Evolutionary conservation across 495 filamentous ascomycete genomes (phyloP), one percentile per base, ranked within the genome.

Genomic region (Aspergillus egyptiacus): DNA sequence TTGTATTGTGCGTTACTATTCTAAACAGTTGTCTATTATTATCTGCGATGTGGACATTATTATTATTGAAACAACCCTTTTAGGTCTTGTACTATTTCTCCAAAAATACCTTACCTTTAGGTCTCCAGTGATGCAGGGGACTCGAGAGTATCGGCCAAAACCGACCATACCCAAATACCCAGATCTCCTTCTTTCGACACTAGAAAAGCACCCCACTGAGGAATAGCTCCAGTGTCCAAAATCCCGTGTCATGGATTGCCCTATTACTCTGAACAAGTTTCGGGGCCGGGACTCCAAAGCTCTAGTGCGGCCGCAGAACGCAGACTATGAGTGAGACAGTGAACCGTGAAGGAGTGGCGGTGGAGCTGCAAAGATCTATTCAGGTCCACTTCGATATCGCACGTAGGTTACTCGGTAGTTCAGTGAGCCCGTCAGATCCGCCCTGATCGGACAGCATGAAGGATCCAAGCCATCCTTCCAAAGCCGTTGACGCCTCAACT

Each of bases 391-490:
- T 18, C 22, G 5, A 46, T 10, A 2, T 5, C 9, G 3, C 28
- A 6, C 28, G 24, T n/a, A n/a, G n/a, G n/a, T n/a, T 42, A 47
- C 33, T 20, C 13, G 20, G 17, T 13, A 30, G 18, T 30, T 33
- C 41, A 49, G 54, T 37, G 34, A 48, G 35, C 47, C 48, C 46
- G 48, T 53, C 33, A 36, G 41, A 34, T 42, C 46, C 40, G 45
- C 49, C 48, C 48, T 47, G 51, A 68, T 67, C 64, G 59, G 56
- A 60, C 58, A 58, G 20, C 11, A 56, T 66, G 65, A 62, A 61
- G 64, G 69, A 72, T 72, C 69, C 65, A 65, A 67, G 48, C 57
- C 60, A 63, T 71, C 65, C 64, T 67, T 67, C 64, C 60, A 63
- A 70, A 44, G 40, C 40, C 40, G 66, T 64, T 68, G 63, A 65